Conservation (phyloP, 73 alveolate species). For the Uronychia binucleata region DNA sequence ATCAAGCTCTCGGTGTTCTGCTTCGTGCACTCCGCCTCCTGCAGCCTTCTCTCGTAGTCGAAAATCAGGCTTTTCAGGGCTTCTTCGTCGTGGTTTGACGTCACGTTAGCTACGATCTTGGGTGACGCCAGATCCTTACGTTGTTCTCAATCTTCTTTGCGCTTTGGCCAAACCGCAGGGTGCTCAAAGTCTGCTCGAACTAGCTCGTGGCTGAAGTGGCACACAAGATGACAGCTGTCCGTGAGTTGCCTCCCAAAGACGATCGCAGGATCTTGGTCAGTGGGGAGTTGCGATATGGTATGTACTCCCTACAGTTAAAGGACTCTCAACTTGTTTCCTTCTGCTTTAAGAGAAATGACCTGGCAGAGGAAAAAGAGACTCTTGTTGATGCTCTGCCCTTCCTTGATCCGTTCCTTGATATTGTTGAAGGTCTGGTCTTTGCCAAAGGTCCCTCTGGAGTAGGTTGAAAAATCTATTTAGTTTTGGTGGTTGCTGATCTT, state of each 20-base stretch:
- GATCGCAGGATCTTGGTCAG: conserved; percentile 92
- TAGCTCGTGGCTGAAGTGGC: conserved; percentile 83
- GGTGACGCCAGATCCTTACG: conserved; percentile 32
- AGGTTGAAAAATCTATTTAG: conserved; percentile 7
- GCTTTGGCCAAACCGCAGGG: conserved; percentile 92
- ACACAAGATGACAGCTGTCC: conserved; percentile 91
- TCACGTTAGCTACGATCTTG: conserved; percentile 31
- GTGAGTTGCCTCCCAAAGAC: conserved; percentile 94
- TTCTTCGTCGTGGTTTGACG: conserved; percentile 7
- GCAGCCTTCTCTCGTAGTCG: conserved; percentile 50
- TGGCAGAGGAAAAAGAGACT: conserved; percentile 74
- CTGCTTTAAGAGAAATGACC: conserved; percentile 73
- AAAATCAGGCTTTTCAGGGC: conserved; percentile 25
- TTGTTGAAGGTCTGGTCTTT: not conserved
- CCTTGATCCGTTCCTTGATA: conserved; percentile 54
- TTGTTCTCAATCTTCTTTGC: conserved; percentile 94
- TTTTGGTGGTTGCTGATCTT: conserved; percentile 70
- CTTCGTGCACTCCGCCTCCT: conserved; percentile 26
- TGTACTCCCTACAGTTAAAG: conserved; percentile 56
- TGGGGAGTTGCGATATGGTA: conserved; percentile 93
- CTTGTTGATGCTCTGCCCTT: conserved; percentile 78
- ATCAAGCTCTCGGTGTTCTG: not conserved
- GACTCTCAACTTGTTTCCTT: conserved; percentile 48
- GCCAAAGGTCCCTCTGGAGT: not conserved
- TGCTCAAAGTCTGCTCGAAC: conserved; percentile 74